These are phyloP conservation scores for Solanum rostratum DNA, from an alignment of 257 asterid genomes.

Conservation along the genomic window DNA sequence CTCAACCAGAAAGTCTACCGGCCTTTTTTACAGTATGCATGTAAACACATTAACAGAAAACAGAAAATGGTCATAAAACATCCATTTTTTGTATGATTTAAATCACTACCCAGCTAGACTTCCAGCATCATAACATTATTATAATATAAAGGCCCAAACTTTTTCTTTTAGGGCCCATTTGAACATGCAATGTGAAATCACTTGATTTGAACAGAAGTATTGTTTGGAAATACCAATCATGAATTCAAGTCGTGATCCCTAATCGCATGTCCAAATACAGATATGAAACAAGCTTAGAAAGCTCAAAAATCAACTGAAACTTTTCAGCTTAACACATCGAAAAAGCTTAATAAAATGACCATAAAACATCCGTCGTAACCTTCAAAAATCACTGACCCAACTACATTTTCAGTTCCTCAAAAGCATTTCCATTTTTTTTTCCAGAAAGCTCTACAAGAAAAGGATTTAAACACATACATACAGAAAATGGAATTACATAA, in stretches of 20 bases:
- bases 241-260: neutral
- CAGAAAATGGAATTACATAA: neutral
- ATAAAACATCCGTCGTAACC: neutral
- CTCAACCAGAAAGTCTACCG: neutral
- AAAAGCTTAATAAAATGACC: neutral
- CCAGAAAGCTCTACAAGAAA: neutral
- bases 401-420: neutral
- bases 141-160: neutral
- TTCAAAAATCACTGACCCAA: neutral
- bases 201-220: neutral
- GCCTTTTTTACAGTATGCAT: neutral
- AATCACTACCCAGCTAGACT: neutral
- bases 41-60: neutral
- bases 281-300: neutral
- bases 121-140: neutral
- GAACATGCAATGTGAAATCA: neutral
- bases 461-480: neutral
- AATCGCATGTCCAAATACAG: neutral
- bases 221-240: neutral
- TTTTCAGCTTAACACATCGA: neutral
- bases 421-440: neutral
- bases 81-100: neutral
- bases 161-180: neutral
- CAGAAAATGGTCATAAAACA: conserved; percentile 1
- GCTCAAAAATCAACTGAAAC: neutral